A percentile compares a stretch with the other conserved stretches of the same genome.
Evolutionary conservation across 2,329 filamentous ascomycete genomes (phyloP).

Genomic region (Rosellinia necatrix): DNA sequence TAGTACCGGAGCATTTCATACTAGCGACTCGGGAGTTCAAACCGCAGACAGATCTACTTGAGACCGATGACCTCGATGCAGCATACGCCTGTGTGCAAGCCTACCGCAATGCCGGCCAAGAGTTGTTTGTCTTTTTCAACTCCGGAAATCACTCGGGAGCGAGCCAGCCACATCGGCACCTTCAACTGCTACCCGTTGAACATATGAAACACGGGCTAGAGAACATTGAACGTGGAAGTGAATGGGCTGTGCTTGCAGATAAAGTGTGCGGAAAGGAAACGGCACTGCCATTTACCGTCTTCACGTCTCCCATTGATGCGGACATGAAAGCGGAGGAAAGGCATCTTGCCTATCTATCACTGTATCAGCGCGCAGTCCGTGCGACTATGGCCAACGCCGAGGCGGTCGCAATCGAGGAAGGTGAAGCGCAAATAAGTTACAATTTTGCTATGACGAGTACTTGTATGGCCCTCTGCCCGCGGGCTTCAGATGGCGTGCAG

Average conservation of each 20-base stretch:
- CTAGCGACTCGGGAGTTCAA: conserved; percentile 68
- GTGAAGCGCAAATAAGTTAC: conserved; percentile 62
- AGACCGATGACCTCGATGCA: conserved; percentile 62
- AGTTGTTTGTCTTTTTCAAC: conserved; percentile 72
- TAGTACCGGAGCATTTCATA: conserved; percentile 74
- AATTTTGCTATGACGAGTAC: conserved; percentile 64
- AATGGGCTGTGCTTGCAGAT: conserved; percentile 59
- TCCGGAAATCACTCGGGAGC: conserved; percentile 70
- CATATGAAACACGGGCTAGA: conserved; percentile 62
- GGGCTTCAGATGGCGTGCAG: conserved; percentile 54
- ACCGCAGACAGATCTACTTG: conserved; percentile 67
- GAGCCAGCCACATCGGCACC: conserved; percentile 72
- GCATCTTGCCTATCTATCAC: conserved; percentile 49
- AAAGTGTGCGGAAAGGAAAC: conserved; percentile 34
- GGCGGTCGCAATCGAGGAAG: conserved; percentile 39
- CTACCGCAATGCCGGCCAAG: conserved; percentile 47
- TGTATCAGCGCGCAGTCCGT: conserved; percentile 52
- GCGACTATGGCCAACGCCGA: conserved; percentile 24
- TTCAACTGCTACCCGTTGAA: conserved; percentile 71
- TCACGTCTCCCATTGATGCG: conserved; percentile 46
- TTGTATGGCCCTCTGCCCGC: conserved; percentile 59
- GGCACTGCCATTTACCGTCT: conserved; percentile 50
- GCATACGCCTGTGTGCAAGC: conserved; percentile 65
- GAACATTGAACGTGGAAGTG: conserved; percentile 27
- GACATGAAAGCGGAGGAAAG: conserved; percentile 45